Percentiles rank a stretch among this genome's conserved stretches.
Conservation (phyloP, 2,329 filamentous ascomycete genomes). For the Atkinsonella hypoxylon region DNA sequence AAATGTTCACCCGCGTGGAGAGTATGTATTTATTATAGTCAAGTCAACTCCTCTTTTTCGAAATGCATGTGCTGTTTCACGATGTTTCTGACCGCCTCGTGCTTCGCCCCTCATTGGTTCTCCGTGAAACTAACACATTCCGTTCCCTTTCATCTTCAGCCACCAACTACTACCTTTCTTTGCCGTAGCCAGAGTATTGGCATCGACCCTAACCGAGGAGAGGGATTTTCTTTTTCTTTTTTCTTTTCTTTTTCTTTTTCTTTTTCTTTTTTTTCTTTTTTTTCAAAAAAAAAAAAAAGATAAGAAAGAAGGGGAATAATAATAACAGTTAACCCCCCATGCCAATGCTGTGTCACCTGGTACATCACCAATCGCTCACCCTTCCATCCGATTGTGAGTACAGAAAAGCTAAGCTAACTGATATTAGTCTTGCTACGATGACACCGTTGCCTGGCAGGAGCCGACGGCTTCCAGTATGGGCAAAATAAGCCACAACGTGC, state of each 20-base stretch:
- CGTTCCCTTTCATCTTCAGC: neutral
- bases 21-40: no score
- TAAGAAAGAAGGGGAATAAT: neutral
- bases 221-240: no score
- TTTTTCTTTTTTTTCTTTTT: no score
- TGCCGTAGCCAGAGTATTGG: neutral
- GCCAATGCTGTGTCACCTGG: constrained; percentile 1
- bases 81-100: constrained; percentile 4
- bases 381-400: neutral
- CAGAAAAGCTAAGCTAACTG: no score
- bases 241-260: no score
- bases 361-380: neutral
- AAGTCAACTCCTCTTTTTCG: no score
- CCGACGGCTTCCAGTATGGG: no score
- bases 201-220: neutral
- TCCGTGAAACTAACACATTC: neutral
- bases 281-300: no score
- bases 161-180: neutral
- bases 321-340: neutral
- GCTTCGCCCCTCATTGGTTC: neutral
- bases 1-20: no score
- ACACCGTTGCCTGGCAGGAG: no score
- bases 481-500: neutral
- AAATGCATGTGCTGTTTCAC: neutral
- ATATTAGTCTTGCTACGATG: no score